A percentile compares a stretch with the other conserved stretches of the same genome.
These are phyloP conservation scores for Panaeolus cyanescens DNA, from an alignment of 768 basidiomycete genomes.

Conservation along the genomic window DNA sequence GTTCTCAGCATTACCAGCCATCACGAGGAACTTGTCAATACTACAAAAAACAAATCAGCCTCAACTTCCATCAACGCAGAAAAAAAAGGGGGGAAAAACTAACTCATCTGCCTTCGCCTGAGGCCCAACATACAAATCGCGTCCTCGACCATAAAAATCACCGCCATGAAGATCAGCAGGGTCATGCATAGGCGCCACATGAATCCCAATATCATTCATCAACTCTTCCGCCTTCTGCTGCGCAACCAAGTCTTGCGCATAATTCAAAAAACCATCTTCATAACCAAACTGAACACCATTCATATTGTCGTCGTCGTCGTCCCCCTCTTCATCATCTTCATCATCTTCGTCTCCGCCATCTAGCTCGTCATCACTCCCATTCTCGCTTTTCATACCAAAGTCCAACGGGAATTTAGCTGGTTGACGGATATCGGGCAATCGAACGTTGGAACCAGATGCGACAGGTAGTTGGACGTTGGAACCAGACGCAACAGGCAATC, in stretches of 20 bases:
- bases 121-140: conserved; percentile 46
- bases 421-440: not conserved
- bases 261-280: not conserved
- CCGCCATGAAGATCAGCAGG: conserved; percentile 44
- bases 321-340: not conserved
- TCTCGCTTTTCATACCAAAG: not conserved
- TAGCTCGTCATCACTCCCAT: not conserved
- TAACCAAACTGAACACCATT: no score
- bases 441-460: not conserved
- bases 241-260: not conserved
- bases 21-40: conserved; percentile 53
- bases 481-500: not conserved
- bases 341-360: not conserved
- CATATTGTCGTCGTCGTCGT: not conserved
- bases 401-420: not conserved
- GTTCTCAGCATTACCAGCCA: conserved; percentile 56
- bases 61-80: no score
- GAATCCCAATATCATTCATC: not conserved
- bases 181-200: conserved; percentile 17
- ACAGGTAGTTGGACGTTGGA: not conserved
- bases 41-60: conserved; percentile 26
- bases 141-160: conserved; percentile 48
- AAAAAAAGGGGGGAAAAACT: conserved; percentile 15
- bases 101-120: conserved; percentile 52
- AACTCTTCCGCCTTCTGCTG: not conserved